Percentiles rank a stretch among this genome's conserved stretches.
These are phyloP conservation scores for Penicillium sp. DNA, from an alignment of 2,329 filamentous ascomycete genomes.

Conservation along the genomic window DNA sequence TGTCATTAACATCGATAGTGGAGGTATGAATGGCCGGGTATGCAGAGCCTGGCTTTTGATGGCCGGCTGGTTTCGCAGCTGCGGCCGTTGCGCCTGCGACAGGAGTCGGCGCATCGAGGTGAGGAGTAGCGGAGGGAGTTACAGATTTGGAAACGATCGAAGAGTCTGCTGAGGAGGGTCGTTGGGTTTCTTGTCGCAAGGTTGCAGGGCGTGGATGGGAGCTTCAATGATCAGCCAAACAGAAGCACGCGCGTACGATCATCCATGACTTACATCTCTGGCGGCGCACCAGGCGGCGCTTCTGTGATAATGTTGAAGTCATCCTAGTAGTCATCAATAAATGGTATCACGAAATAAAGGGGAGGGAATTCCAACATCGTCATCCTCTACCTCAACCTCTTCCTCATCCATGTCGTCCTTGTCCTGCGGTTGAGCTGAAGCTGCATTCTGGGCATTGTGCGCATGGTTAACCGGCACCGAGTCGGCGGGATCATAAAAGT, in stretches of 20 bases:
- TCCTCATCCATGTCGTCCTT: conserved; percentile 40
- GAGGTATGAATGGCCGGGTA: conserved; percentile 68
- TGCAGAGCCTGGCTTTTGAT: conserved; percentile 55
- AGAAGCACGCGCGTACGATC: conserved; percentile 2
- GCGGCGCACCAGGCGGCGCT: conserved; percentile 40
- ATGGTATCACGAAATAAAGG: background rate
- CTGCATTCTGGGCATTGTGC: conserved; percentile 24
- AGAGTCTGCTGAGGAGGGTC: conserved; percentile 32
- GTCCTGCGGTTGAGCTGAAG: conserved; percentile 30
- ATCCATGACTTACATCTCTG: conserved; percentile 33
- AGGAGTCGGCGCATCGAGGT: conserved; percentile 31
- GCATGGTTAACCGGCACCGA: conserved; percentile 28
- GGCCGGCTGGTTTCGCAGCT: conserved; percentile 31
- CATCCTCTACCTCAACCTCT: conserved; percentile 38
- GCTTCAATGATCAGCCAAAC: conserved; percentile 28
- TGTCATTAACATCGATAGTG: conserved; percentile 75
- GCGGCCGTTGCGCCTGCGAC: conserved; percentile 21
- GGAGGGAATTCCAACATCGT: conserved; percentile 22
- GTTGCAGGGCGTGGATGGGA: conserved; percentile 37
- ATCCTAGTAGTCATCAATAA: conserved; percentile 32
- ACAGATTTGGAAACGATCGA: conserved; percentile 29
- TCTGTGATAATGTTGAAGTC: conserved; percentile 50
- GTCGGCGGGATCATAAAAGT: conserved; percentile 44
- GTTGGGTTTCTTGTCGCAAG: conserved; percentile 34
- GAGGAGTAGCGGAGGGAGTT: conserved; percentile 32